Evolutionary conservation across 176 grass and related monocot genomes (phyloP), one percentile per base, ranked within the genome.

Genomic region (Oryza nivara): DNA sequence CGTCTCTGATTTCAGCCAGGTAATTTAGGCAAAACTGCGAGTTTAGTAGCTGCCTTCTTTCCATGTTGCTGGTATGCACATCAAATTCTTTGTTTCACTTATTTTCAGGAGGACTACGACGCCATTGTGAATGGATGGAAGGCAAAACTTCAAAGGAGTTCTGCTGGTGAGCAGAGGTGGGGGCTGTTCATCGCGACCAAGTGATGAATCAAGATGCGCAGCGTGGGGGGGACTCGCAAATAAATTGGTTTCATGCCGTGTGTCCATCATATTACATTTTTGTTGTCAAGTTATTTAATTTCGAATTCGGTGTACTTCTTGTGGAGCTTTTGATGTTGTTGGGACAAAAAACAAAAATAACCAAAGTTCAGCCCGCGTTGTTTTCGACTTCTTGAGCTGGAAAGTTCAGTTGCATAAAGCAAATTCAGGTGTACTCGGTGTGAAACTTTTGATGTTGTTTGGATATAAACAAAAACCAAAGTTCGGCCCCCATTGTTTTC

Each of bases 121-220:
- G 93, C 87, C 6, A 96, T 99, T 69, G 92, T 96, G 65, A 91
- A 91, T n/a, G 96, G 96, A 23, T 99, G 96, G 96, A 96, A 94
- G 5, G 84, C 96, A 47, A 99, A 99, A 68, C 91, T 94, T 84
- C 89, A 91, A 68, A 91, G 96, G 80, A 94, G 92, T 76, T 94
- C 90, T 54, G 74, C 68, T 73, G 93, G 96, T 67, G 93, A 99
- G 84, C 96, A 99, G 81, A 90, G 86, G 78, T 99, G 96, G 96
- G 96, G 96, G 11, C 75, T 99, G 34, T 99, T 99, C 89, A 86
- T 99, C 19, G 93, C 90, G 1, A 94, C 83, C 32, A 94, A 96
- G 78, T 95, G 80, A 94, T 91, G 56, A 63, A 26, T 49, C 47
- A 23, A 45, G n/a, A 70, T 66, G 52, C 11, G 0, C 0, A 20